Base-by-base conservation (phyloP, 441 rosid species). In the Adansonia grandidieri region DNA sequence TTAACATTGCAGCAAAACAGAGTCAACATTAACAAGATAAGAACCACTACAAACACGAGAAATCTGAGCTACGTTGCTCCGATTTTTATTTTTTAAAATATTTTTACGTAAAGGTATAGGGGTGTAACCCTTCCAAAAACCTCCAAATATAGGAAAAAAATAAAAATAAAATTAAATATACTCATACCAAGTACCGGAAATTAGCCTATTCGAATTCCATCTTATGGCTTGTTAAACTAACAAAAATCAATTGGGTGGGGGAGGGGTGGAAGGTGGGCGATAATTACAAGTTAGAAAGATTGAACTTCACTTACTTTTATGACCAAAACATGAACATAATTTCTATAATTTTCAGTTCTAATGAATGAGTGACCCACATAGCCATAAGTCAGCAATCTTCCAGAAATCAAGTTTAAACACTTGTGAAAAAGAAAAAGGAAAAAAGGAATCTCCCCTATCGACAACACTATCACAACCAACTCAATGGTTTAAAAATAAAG, bases 401-500 rank as follows among this genome's bases (percentile, higher is more conserved):
- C 47, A 51, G 2, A 68, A 9, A 32, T 24, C 42, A 17, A 10
- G 58, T 37, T 42, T 11, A 17, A n/a, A 63, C 62, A 67, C 60
- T 61, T 32, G n/a, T 14, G 9, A 8, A 22, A 54, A 1, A 5
- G 20, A 61, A 32, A 32, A 37, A 2, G 4, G 14, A 61, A 24
- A 51, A 63, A 65, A 14, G 14, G 78, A 57, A 65, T 80, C 80
- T 65, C 48, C 9, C 74, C 57, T 2, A 50, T 22, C 20, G 48
- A 37, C 60, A 56, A 54, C 47, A 9, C 9, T 22, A 80, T 65
- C 77, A 28, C 50, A 58, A 73, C 80, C 58, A 76, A 47, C 63
- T 57, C 48, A 81, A 67, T 77, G 80, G 80, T 22, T 40, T 65
- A 73, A 78, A 73, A 66, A 57, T 8, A 77, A 47, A 64, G 48